phyloP scores from a whole-genome alignment of 768 basidiomycete species.

The Daedaleopsis nitida region DNA sequence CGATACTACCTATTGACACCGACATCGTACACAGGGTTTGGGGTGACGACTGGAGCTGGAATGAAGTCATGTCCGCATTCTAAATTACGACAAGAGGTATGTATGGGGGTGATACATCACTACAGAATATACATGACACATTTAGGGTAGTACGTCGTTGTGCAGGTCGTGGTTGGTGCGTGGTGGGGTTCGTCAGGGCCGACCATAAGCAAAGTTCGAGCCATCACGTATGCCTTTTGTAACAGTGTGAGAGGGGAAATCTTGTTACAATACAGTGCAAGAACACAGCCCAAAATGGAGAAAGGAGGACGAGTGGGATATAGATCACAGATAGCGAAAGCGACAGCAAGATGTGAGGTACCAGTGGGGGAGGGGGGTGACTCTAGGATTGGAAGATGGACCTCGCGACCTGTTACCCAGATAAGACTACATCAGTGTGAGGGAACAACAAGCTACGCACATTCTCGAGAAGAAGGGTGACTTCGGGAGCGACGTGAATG shows the following conservation, averaged over 20 bases:
- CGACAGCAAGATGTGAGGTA: slow-evolving; percentile 41
- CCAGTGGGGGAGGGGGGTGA: slow-evolving; percentile 33
- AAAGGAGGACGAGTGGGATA: slow-evolving; percentile 62
- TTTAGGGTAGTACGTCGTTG: slow-evolving; percentile 32
- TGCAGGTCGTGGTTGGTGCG: slow-evolving; percentile 29
- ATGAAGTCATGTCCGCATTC: slow-evolving; percentile 37
- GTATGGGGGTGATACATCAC: slow-evolving; percentile 38
- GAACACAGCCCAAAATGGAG: slow-evolving; percentile 48
- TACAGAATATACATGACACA: slow-evolving; percentile 38
- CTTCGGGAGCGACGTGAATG: slow-evolving; percentile 82
- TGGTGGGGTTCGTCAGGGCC: slow-evolving; percentile 30
- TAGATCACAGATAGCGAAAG: slow-evolving; percentile 77
- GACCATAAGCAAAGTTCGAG: slow-evolving; percentile 48
- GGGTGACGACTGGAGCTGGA: slow-evolving; percentile 36
- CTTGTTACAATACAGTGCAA: slow-evolving; percentile 88
- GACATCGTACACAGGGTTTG: slow-evolving; percentile 31
- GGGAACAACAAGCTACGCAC: slow-evolving; percentile 45
- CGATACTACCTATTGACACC: slow-evolving; percentile 12
- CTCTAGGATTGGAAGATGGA: slow-evolving; percentile 80
- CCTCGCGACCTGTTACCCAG: slow-evolving; percentile 61
- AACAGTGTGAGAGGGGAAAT: slow-evolving; percentile 55
- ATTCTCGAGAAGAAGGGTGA: slow-evolving; percentile 81
- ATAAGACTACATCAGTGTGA: slow-evolving; percentile 15
- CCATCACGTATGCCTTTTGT: slow-evolving; percentile 45
- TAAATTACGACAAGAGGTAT: slow-evolving; percentile 38